phyloP scores from a whole-genome alignment of 1,139 yeast species.

The Pichia sp. region DNA sequence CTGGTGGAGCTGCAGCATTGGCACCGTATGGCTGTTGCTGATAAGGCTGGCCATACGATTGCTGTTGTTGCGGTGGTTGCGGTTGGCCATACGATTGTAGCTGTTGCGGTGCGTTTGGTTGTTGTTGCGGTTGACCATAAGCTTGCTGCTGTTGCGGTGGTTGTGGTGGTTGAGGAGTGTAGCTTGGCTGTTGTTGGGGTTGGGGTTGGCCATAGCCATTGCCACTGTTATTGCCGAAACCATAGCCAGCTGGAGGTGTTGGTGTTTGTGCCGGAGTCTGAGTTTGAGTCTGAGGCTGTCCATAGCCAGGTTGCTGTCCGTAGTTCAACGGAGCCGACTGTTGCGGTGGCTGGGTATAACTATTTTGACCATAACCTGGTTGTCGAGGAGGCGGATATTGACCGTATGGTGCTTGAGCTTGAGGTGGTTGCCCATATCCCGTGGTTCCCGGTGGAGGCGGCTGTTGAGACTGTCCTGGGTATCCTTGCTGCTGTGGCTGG shows the following conservation, averaged over 20 bases:
- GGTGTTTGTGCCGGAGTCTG: neutral
- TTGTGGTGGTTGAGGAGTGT: conserved; percentile 1
- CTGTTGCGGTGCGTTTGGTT: conserved; percentile 1
- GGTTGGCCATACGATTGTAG: conserved; percentile 2
- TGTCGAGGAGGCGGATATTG: neutral
- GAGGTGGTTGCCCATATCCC: neutral
- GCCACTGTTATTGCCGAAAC: too few relatives aligned
- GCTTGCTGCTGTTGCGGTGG: conserved; percentile 7
- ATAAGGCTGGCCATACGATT: conserved; percentile 2
- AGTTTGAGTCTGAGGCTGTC: neutral
- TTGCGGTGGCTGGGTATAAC: too few relatives aligned
- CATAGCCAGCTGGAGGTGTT: neutral
- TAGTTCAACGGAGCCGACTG: too few relatives aligned
- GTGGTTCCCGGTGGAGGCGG: neutral
- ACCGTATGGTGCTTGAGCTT: conserved; percentile 1
- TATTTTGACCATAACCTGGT: neutral
- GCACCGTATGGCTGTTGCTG: conserved; percentile 8
- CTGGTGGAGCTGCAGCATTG: neutral
- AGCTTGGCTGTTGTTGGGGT: neutral
- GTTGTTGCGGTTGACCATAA: conserved; percentile 5
- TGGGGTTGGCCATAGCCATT: too few relatives aligned
- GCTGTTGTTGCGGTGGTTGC: conserved; percentile 8
- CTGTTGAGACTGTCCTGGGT: conserved; percentile 2
- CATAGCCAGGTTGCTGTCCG: neutral
- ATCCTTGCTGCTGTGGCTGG: conserved; percentile 1